A percentile compares a stretch with the other conserved stretches of the same genome.
Conservation (phyloP, 2,329 filamentous ascomycete genomes). For the Fusarium torulosum region DNA sequence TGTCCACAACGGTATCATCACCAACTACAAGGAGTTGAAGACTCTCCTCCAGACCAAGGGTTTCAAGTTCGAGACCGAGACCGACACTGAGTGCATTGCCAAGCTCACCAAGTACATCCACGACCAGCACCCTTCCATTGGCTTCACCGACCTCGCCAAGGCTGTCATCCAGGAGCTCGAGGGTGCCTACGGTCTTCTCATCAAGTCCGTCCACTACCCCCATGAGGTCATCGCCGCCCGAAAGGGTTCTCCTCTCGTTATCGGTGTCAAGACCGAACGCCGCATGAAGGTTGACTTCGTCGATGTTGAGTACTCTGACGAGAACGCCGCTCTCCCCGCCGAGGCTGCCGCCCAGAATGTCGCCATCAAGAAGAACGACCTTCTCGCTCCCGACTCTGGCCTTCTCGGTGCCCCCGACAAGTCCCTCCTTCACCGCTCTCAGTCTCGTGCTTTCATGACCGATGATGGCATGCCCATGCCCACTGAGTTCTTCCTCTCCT, state of each 20-base stretch:
- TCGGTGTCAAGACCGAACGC: slow-evolving; percentile 95
- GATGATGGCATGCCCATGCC: slow-evolving; percentile 98
- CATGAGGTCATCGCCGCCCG: slow-evolving; percentile 97
- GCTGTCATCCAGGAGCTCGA: slow-evolving; percentile 98
- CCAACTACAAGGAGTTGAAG: slow-evolving; percentile 99
- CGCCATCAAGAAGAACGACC: slow-evolving; percentile 89
- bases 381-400: slow-evolving; percentile 71
- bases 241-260: slow-evolving; percentile 97
- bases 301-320: slow-evolving; percentile 96
- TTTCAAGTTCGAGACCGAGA: slow-evolving; percentile 99
- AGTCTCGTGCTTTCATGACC: slow-evolving; percentile 98
- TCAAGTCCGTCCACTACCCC: slow-evolving; percentile 99
- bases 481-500: slow-evolving; percentile 99
- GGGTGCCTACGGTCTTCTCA: slow-evolving; percentile 94
- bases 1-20: slow-evolving; percentile 99
- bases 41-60: slow-evolving; percentile 92
- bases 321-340: slow-evolving; percentile 84
- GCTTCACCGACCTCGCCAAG: slow-evolving; percentile 97
- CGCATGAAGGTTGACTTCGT: slow-evolving; percentile 99
- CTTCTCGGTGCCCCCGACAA: slow-evolving; percentile 94
- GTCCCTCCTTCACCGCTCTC: slow-evolving; percentile 96
- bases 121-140: slow-evolving; percentile 92
- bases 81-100: slow-evolving; percentile 98
- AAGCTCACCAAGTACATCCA: slow-evolving; percentile 99
- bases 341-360: slow-evolving; percentile 97